These are phyloP conservation scores for Claviceps digitariae DNA, from an alignment of 2,329 filamentous ascomycete genomes.

Conservation along the genomic window DNA sequence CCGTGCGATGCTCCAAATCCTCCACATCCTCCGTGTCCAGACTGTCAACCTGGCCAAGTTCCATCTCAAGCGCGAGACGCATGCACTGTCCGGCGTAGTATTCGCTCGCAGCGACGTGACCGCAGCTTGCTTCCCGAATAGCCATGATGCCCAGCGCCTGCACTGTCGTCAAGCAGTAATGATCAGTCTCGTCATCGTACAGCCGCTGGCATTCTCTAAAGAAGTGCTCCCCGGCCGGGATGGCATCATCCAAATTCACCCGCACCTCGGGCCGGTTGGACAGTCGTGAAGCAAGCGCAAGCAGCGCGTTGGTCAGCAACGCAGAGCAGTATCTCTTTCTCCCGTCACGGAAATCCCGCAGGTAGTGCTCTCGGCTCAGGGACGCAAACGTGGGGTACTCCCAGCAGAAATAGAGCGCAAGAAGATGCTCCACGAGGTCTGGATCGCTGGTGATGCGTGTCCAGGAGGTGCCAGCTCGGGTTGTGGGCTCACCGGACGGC, in stretches of 20 bases:
- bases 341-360: slow-evolving; percentile 48
- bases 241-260: slow-evolving; percentile 32
- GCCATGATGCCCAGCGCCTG: slow-evolving; percentile 65
- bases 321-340: slow-evolving; percentile 51
- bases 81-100: slow-evolving; percentile 59
- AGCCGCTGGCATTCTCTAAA: slow-evolving; percentile 54
- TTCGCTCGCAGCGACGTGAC: slow-evolving; percentile 57
- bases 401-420: slow-evolving; percentile 59
- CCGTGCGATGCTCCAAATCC: slow-evolving; percentile 40
- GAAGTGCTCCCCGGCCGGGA: slow-evolving; percentile 56
- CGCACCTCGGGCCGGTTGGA: slow-evolving; percentile 50
- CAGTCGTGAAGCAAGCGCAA: slow-evolving; percentile 53
- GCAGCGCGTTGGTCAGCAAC: slow-evolving; percentile 49
- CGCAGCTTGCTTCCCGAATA: slow-evolving; percentile 57
- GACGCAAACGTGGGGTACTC: slow-evolving; percentile 62
- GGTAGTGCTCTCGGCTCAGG: slow-evolving; percentile 56
- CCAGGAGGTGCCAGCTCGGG: slow-evolving; percentile 30
- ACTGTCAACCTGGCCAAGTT: slow-evolving; percentile 41
- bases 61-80: slow-evolving; percentile 56
- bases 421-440: slow-evolving; percentile 45
- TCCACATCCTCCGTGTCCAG: slow-evolving; percentile 15
- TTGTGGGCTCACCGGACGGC: slow-evolving; percentile 15
- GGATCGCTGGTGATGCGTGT: slow-evolving; percentile 46
- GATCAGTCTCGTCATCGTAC: slow-evolving; percentile 40
- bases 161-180: slow-evolving; percentile 52